Percentiles rank a stretch among this genome's conserved stretches.
phyloP scores from a whole-genome alignment of 768 basidiomycete genomes.

The Lepiota subincarnata region DNA sequence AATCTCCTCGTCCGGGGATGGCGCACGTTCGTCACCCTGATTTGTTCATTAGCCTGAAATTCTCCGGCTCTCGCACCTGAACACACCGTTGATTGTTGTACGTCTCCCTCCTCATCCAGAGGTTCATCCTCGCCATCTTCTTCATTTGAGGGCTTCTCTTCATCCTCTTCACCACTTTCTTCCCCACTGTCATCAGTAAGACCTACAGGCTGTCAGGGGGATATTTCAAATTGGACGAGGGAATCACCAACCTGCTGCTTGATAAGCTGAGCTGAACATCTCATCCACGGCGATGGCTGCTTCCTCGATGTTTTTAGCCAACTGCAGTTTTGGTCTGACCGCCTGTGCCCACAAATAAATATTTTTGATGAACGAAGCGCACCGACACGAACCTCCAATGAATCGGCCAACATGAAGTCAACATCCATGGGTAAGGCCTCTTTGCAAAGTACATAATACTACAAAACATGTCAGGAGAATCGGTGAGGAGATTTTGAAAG shows the following conservation, averaged over 20 bases:
- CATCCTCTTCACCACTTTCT: conserved; percentile 66
- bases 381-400: conserved; percentile 65
- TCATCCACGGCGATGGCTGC: conserved; percentile 89
- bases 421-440: conserved; percentile 92
- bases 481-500: not conserved
- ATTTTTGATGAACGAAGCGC: not conserved
- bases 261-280: conserved; percentile 68
- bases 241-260: conserved; percentile 48
- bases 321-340: conserved; percentile 74
- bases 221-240: not conserved
- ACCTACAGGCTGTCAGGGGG: not conserved
- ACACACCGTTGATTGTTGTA: conserved; percentile 53
- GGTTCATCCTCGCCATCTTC: conserved; percentile 51
- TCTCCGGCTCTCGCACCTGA: not conserved
- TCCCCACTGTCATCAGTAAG: conserved; percentile 47
- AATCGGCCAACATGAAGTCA: conserved; percentile 95
- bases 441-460: conserved; percentile 91
- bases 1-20: conserved; percentile 80
- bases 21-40: conserved; percentile 63
- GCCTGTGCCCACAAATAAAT: conserved; percentile 42
- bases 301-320: conserved; percentile 75
- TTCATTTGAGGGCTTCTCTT: conserved; percentile 46
- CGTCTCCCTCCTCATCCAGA: conserved; percentile 59
- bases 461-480: conserved; percentile 4
- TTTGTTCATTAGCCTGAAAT: not conserved